Conservation (phyloP, 2,329 filamentous ascomycete genomes). For the Lecanicillium sp. region DNA sequence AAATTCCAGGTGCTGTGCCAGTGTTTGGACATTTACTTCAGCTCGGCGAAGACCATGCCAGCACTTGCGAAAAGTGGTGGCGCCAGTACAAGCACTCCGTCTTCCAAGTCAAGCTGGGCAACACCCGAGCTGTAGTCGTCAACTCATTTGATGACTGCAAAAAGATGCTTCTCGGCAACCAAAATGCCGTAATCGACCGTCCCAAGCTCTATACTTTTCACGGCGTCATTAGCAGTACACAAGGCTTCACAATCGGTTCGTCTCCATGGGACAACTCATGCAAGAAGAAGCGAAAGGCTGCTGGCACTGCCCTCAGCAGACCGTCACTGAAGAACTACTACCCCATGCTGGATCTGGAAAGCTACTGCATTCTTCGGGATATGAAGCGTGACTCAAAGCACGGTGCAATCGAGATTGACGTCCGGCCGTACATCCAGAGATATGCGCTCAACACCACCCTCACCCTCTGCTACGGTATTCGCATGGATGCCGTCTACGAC, state of each 20-base stretch:
- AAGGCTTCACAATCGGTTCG: conserved; percentile 48
- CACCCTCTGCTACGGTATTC: conserved; percentile 46
- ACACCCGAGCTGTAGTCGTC: conserved; percentile 43
- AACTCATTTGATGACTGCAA: conserved; percentile 45
- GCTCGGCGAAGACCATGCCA: conserved; percentile 46
- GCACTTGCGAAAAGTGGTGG: conserved; percentile 42
- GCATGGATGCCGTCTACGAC: conserved; percentile 47
- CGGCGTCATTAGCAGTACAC: conserved; percentile 40
- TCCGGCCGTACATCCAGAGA: conserved; percentile 43
- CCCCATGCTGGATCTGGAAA: conserved; percentile 47
- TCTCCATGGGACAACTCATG: conserved; percentile 46
- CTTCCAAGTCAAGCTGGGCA: conserved; percentile 46
- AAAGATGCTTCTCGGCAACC: conserved; percentile 40
- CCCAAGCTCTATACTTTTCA: conserved; percentile 47
- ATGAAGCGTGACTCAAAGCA: conserved; percentile 33
- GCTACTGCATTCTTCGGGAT: conserved; percentile 41
- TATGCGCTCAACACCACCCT: conserved; percentile 47
- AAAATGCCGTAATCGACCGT: conserved; percentile 41
- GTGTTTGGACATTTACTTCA: conserved; percentile 41
- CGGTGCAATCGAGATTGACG: conserved; percentile 32
- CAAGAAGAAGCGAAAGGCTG: conserved; percentile 44
- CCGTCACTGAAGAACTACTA: conserved; percentile 38
- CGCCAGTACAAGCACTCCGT: conserved; percentile 36
- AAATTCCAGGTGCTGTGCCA: conserved; percentile 42
- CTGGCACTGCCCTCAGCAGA: conserved; percentile 36